Evolutionary conservation across 345 rosid genomes (phyloP), one percentile per base, ranked within the genome.

Genomic region (Salix udensis): DNA sequence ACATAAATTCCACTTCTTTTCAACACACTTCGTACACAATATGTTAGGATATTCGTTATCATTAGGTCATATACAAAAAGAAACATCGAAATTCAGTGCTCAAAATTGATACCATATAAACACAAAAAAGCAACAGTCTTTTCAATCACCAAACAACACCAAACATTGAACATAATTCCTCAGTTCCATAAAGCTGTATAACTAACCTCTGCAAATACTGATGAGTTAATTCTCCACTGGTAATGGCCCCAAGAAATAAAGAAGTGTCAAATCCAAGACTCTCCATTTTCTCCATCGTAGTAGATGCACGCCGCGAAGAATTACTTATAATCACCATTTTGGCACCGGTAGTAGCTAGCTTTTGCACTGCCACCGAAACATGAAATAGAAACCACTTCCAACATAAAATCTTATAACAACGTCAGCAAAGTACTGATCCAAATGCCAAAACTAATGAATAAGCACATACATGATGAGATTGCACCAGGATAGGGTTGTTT

Each of bases 401-500:
- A 30, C 53, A 44, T 0, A 16, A 58, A 58, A 37, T 34, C 11
- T 55, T 26, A 31, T 23, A 23, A 14, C 23, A 28, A 7, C 39
- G 12, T 34, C 4, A 64, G 37, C 40, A 66, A 15, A 68, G 68
- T 60, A 15, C 46, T 34, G 36, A 78, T 50, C 66, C 30, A 69
- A 78, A 31, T 64, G 73, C 21, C 24, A 77, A 80, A 86, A 76
- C 60, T 74, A 60, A 72, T 44, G 77, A 48, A 79, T 65, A 68
- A 78, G 64, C 77, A 83, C 96, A 68, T 90, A 96, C 98, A 84
- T 13, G 98, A 86, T 15, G 94, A 88, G 77, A 93, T 89, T 3
- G 98, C 98, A 13, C 96, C 97, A 0, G 98, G 98, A 79, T 93
- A 96, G 48, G 99, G 97, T 55, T 88, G 85, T 75, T 90, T 93